Conservation (phyloP, 192 early-diverging fungal genomes). For the Oehlia diaphana region DNA sequence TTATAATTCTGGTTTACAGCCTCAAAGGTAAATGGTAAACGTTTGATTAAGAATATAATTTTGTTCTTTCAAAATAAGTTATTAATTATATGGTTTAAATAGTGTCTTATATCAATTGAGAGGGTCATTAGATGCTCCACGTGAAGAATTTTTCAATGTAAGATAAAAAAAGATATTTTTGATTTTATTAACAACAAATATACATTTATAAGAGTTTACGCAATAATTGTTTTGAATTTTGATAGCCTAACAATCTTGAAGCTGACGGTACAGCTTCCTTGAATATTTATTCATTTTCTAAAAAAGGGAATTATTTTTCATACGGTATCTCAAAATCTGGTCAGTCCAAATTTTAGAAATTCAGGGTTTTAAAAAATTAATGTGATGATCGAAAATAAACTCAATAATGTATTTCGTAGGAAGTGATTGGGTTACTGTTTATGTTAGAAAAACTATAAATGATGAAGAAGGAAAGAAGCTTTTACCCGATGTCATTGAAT, state of each 20-base stretch:
- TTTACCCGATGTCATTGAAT: conserved; percentile 42
- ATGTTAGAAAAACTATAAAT: conserved; percentile 43
- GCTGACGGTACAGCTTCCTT: conserved; percentile 60
- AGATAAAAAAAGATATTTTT: conserved; percentile 44
- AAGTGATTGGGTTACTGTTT: conserved; percentile 67
- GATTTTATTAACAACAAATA: conserved; percentile 17
- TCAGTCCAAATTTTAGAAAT: background rate
- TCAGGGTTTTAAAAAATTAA: background rate
- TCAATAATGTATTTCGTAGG: conserved; percentile 11
- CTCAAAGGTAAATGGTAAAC: conserved; percentile 37
- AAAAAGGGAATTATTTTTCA: conserved; percentile 56
- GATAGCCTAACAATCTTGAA: conserved; percentile 53
- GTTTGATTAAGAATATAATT: background rate
- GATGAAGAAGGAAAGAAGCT: conserved; percentile 32
- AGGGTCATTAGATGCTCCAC: background rate
- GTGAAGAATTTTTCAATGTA: conserved; percentile 38
- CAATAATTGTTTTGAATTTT: background rate
- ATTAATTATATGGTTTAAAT: background rate
- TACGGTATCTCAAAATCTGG: conserved; percentile 61
- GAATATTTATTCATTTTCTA: conserved; percentile 51
- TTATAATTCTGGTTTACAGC: conserved; percentile 61
- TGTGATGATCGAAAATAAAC: background rate
- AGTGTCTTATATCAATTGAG: conserved; percentile 55
- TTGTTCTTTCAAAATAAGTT: background rate
- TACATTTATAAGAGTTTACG: background rate